A percentile compares a stretch with the other conserved stretches of the same genome.
Evolutionary conservation across 2,329 filamentous ascomycete species (phyloP).

Genomic region (Cladosporium sphaerospermum): DNA sequence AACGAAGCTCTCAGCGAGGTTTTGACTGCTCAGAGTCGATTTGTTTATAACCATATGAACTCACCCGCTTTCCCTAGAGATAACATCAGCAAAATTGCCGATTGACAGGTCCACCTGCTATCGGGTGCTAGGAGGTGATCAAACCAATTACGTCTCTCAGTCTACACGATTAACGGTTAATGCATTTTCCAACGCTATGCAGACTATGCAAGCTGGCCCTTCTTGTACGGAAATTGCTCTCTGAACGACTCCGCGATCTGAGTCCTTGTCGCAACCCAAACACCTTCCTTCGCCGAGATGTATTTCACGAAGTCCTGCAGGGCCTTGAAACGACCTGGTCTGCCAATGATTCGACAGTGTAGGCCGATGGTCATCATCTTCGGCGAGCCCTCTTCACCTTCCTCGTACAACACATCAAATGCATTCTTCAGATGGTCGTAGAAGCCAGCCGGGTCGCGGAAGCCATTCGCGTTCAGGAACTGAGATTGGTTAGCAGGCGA

Average conservation of each 20-base stretch:
- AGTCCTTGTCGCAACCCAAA: conserved; percentile 43
- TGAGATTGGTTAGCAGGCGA: no score
- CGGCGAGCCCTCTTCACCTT: conserved; percentile 42
- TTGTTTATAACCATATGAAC: no score
- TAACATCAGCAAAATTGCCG: neutral
- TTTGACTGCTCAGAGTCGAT: no score
- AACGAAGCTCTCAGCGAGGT: neutral
- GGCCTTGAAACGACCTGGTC: conserved; percentile 47
- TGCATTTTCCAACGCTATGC: no score
- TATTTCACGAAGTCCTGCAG: conserved; percentile 50
- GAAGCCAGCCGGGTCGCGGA: conserved; percentile 41
- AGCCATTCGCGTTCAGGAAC: conserved; percentile 39
- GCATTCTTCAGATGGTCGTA: conserved; percentile 44
- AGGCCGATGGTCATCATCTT: conserved; percentile 55
- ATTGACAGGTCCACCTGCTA: neutral
- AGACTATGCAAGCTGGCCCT: conserved; percentile 16
- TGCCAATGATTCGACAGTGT: conserved; percentile 49
- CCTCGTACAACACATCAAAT: conserved; percentile 50
- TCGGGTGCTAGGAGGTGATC: no score
- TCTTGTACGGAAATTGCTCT: conserved; percentile 43
- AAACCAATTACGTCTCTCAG: no score
- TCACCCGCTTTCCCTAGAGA: no score
- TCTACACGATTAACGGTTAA: no score
- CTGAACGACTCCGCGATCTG: conserved; percentile 38
- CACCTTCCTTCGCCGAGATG: conserved; percentile 44